Evolutionary conservation across 768 basidiomycete genomes (phyloP).

Genomic region (Phylloporus arenicola): DNA sequence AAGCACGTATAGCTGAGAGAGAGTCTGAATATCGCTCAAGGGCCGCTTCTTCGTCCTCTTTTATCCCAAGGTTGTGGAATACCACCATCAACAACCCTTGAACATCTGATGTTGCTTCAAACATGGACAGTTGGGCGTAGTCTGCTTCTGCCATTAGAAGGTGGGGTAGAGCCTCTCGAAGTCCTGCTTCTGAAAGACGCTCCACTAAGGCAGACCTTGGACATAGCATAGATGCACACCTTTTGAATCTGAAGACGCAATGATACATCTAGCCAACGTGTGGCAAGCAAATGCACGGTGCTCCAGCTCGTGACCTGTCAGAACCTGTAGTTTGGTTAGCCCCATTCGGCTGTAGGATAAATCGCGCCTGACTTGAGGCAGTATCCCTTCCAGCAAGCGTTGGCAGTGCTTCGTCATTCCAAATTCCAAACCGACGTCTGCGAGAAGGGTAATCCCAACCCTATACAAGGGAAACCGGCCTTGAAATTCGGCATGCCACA

Average conservation of each 20-base stretch:
- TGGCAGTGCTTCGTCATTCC: conserved; percentile 64
- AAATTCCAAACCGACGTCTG: conserved; percentile 74
- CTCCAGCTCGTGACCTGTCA: conserved; percentile 68
- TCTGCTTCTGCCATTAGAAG: conserved; percentile 63
- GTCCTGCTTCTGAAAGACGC: conserved; percentile 25
- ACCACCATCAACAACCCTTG: conserved; percentile 68
- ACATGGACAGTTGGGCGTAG: conserved; percentile 54
- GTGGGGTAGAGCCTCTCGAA: conserved; percentile 56
- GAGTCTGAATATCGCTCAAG: conserved; percentile 46
- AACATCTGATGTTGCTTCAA: conserved; percentile 56
- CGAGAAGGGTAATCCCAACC: conserved; percentile 63
- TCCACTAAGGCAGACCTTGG: conserved; percentile 13
- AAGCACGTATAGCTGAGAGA: conserved; percentile 34
- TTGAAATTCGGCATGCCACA: conserved; percentile 81
- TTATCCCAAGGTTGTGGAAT: conserved; percentile 63
- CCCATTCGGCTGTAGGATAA: not conserved
- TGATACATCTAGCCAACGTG: conserved; percentile 67
- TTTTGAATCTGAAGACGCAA: conserved; percentile 48
- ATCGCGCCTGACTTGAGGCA: conserved; percentile 61
- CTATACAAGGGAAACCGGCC: conserved; percentile 63
- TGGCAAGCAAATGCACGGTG: conserved; percentile 72
- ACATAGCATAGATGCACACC: conserved; percentile 31
- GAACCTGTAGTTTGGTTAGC: conserved; percentile 42
- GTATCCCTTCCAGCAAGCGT: conserved; percentile 66
- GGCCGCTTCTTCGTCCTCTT: conserved; percentile 48